Evolutionary conservation across 176 grass and related monocot genomes (phyloP), one percentile per base, ranked within the genome.

Genomic region (Oryza punctata): DNA sequence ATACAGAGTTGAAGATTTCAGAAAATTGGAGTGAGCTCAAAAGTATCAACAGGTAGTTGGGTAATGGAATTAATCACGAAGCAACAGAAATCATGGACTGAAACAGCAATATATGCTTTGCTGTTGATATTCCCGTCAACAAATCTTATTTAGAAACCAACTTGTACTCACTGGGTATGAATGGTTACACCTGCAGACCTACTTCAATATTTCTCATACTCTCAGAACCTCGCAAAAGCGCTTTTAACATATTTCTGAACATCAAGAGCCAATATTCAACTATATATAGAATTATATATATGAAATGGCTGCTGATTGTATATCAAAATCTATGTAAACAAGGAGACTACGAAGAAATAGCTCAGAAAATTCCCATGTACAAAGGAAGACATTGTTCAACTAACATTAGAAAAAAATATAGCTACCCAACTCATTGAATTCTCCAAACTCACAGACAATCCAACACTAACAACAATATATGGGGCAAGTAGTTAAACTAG

Each of bases 391-490:
- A 67, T 43, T 21, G 15, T 70, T 65, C n/a, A 50, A 28, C 2
- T 85, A 84, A 77, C 15, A 65, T 61, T 18, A 50, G 19, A 10
- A 24, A 24, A 57, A 11, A 24, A 24, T 24, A 24, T 61, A 61
- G 38, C 7, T 40, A 50, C 9, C 29, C 10, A 69, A 47, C 12
- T 73, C 35, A 43, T 21, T 65, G 52, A 65, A 81, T 75, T 63
- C 3, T 47, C 64, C 40, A 6, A 57, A 72, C 32, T 66, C 52
- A 77, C 23, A 84, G 65, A 32, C 14, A 72, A 35, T 79, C 68
- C 15, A 30, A 84, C 23, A 72, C 13, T 69, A 76, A 25, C 67
- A 84, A 84, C 60, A 67, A 84, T 43, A 84, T 24, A 40, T 49
- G 23, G 24, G 1, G 23, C 65, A 46, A 67, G 3, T 46, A 38